Base-by-base conservation (phyloP, 257 asterid species). In the Parsonsia alboflavescens region DNA sequence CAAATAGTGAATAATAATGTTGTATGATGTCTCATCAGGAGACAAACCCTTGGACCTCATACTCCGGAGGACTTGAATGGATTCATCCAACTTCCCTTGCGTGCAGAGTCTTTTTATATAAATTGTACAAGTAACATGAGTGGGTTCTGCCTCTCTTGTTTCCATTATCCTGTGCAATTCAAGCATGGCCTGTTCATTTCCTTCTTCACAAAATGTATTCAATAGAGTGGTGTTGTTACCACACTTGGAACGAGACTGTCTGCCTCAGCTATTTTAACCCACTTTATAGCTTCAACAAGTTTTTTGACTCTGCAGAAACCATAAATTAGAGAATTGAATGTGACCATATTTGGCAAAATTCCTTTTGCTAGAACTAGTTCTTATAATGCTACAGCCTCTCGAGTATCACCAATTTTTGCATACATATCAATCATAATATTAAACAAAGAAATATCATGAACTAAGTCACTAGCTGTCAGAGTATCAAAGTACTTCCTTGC, bases 121-220 rank as follows among this genome's bases (percentile, higher is more conserved):
- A 75, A 91, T 93, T 54, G 98, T 87, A 76, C 82, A 86, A 75
- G 96, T 89, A 68, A 88, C 87, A 75, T 79, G 86, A 81, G 88
- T 91, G 59, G 87, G 91, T 81, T 86, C 82, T 58, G 89, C n/a
- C 24, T 75, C 84, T 58, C 74, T 79, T 74, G 80, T 82, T 76
- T 83, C 80, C 93, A 93, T 93, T 82, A 87, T 93, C 10, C 72
- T 58, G 22, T 80, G 76, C 81, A 91, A 80, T 72, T 81, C 79
- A 77, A 75, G 46, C 53, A 85, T 67, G 45, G 81, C 80, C 67
- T 79, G 66, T 69, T 78, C 56, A 70, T 87, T 62, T 68, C 91
- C 86, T 62, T 58, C 85, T 73, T 89, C 96, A 71, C 85, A 82
- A 75, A 75, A 91, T 52, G 86, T 90, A 80, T 88, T 81, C 92